These are phyloP conservation scores for Stemphylium vesicarium DNA, from an alignment of 2,329 filamentous ascomycete species.

Conservation along the genomic window DNA sequence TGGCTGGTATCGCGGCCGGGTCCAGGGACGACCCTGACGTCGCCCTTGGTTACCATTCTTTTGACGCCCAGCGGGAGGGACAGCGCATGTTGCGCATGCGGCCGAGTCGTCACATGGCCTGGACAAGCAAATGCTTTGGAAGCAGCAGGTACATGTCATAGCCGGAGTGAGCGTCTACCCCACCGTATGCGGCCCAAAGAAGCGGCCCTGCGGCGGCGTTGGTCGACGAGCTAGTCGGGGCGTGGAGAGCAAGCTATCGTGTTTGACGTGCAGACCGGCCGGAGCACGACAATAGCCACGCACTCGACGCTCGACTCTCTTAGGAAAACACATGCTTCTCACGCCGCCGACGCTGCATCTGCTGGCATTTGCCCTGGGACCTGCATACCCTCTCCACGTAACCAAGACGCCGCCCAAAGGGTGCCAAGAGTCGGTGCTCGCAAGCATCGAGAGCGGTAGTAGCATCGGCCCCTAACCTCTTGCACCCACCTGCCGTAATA, in stretches of 20 bases:
- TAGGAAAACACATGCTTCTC: not conserved
- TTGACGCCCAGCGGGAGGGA: too few species aligned
- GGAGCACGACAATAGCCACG: not conserved
- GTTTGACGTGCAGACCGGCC: not conserved
- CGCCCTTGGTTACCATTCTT: not conserved
- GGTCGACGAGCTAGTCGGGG: constrained; percentile 7
- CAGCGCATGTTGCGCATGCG: not conserved
- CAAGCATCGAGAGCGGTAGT: constrained; percentile 7
- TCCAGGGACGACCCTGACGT: constrained; percentile 11
- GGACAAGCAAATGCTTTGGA: not conserved
- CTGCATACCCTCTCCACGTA: constrained; percentile 13
- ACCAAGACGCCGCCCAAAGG: constrained; percentile 12
- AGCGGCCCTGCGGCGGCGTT: constrained; percentile 9
- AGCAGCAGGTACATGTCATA: not conserved
- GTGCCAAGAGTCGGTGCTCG: constrained; percentile 19
- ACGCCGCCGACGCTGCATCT: constrained; percentile 7
- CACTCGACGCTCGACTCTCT: not conserved
- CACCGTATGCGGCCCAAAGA: constrained; percentile 20
- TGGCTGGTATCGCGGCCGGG: constrained; percentile 11
- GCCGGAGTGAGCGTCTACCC: constrained; percentile 7
- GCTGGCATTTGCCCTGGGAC: constrained; percentile 15
- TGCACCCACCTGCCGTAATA: constrained; percentile 10
- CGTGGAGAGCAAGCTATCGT: constrained; percentile 14
- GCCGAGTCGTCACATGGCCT: too few species aligned
- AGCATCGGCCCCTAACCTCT: constrained; percentile 23